Base-by-base conservation (phyloP, 1,284 basidiomycete genomes). In the Trametes hirsuta region DNA sequence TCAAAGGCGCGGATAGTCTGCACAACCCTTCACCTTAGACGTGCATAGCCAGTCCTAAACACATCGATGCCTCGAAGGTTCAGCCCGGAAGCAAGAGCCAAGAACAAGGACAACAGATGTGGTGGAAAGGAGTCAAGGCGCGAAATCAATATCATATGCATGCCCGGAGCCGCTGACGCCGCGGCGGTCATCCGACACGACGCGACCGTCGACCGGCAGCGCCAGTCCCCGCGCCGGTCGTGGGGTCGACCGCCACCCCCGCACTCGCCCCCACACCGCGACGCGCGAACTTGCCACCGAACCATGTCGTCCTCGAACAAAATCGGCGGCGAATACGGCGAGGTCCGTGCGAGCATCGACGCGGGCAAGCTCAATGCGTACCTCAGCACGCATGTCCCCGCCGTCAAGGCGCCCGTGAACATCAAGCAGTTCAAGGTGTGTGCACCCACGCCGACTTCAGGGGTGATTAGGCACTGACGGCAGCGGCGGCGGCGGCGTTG, bases 371-470 rank as follows among this genome's bases (percentile, higher is more conserved):
- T 96, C 58, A 88, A 90, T 62, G 73, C 73, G 12, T 97, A 94
- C 72, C 83, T 97, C 58, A 69, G 76, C 53, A 72, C 77, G 59
- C 75, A 85, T 66, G 85, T 92, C 1, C 72, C 80, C 6, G 78
- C 75, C 0, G 83, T 96, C 61, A 76, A 76, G 35, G 75, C 85
- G 1, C 93, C 94, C 0, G 84, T 97, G 8, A 77, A 81, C 21
- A 86, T 97, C 30, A 92, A 96, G 78, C 96, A 98, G 75, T 98
- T 98, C 80, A 93, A 93, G 75, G 93, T 93, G 72, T 59, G 85
- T 80, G 14, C 36, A 9, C 12, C 10, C 21, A 41, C 3, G 1
- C 6, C 15, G 18, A 18, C 25, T 15, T 49, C 14, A 36, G 30
- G 47, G 39, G 40, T 30, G n/a, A 41, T 53, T 35, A 1, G 25